Conservation (phyloP, 2,329 filamentous ascomycete species). For the Cladosporium cucumerinum region DNA sequence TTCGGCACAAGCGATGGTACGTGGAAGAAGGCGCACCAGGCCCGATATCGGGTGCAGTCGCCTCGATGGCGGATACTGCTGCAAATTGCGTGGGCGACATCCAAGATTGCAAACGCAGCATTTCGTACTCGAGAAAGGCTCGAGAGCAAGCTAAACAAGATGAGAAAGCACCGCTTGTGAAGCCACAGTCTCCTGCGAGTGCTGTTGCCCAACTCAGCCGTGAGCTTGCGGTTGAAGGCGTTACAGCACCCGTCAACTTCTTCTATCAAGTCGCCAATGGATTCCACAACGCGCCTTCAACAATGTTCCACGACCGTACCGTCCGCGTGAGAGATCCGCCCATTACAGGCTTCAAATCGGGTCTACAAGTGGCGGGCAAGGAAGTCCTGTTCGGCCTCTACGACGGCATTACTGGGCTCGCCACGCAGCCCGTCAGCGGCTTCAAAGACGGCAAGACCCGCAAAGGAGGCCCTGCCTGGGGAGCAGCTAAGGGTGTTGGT, state of each 20-base stretch:
- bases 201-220: slow-evolving; percentile 27
- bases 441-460: slow-evolving; percentile 50
- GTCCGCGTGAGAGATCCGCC: neutral
- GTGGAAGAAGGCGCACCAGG: slow-evolving; percentile 13
- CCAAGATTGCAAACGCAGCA: slow-evolving; percentile 8
- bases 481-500: slow-evolving; percentile 7
- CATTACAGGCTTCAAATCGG: slow-evolving; percentile 7
- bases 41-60: neutral
- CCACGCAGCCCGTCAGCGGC: slow-evolving; percentile 55
- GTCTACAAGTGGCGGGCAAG: slow-evolving; percentile 9
- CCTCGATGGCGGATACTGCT: neutral
- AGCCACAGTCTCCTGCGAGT: slow-evolving; percentile 25
- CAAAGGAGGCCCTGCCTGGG: slow-evolving; percentile 5
- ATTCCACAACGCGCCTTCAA: slow-evolving; percentile 9
- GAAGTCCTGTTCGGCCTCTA: slow-evolving; percentile 11
- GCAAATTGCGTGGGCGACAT: slow-evolving; percentile 5
- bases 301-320: slow-evolving; percentile 6
- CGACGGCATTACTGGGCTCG: slow-evolving; percentile 15
- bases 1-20: slow-evolving; percentile 13
- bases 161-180: slow-evolving; percentile 22
- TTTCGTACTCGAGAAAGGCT: neutral
- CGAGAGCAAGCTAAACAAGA: neutral
- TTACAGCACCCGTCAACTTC: slow-evolving; percentile 78
- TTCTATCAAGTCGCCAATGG: slow-evolving; percentile 77
- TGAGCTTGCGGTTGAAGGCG: slow-evolving; percentile 56